These are phyloP conservation scores for Arthrobotrys conoides DNA, from an alignment of 2,329 filamentous ascomycete species.

Conservation along the genomic window DNA sequence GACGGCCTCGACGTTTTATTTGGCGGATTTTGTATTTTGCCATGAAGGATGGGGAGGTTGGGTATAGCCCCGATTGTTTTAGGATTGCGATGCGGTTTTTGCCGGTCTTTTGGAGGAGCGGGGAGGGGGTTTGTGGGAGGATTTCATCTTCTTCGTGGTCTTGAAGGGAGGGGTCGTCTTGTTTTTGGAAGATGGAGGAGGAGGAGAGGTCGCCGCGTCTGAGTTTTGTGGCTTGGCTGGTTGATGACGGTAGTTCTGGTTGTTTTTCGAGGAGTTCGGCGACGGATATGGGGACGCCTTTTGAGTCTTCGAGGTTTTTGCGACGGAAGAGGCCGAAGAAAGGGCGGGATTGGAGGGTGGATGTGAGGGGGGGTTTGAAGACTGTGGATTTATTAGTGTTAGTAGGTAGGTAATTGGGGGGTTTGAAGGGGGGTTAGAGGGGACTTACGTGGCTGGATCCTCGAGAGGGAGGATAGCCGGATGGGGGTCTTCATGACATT, in stretches of 20 bases:
- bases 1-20: conserved; percentile 77
- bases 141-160: not conserved
- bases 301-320: conserved; percentile 43
- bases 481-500: conserved; percentile 56
- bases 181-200: conserved; percentile 71
- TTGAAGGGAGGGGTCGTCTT: not conserved
- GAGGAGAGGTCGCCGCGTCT: conserved; percentile 69
- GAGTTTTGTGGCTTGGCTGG: conserved; percentile 1
- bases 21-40: conserved; percentile 85
- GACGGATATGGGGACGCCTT: conserved; percentile 64
- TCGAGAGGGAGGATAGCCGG: conserved; percentile 56
- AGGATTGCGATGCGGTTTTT: conserved; percentile 71
- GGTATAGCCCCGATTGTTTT: conserved; percentile 66
- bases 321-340: conserved; percentile 55
- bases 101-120: conserved; percentile 27
- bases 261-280: conserved; percentile 66
- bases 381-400: conserved; percentile 25
- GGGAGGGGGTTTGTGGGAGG: conserved; percentile 17
- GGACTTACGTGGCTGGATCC: conserved; percentile 49
- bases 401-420: conserved; percentile 6
- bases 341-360: conserved; percentile 37
- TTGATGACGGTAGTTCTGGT: conserved; percentile 2
- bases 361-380: conserved; percentile 28
- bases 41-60: conserved; percentile 78
- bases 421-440: not conserved